Evolutionary conservation across 2,329 filamentous ascomycete species (phyloP), one percentile per base, ranked within the genome.

Genomic region (Aspergillus quadrilineatus): DNA sequence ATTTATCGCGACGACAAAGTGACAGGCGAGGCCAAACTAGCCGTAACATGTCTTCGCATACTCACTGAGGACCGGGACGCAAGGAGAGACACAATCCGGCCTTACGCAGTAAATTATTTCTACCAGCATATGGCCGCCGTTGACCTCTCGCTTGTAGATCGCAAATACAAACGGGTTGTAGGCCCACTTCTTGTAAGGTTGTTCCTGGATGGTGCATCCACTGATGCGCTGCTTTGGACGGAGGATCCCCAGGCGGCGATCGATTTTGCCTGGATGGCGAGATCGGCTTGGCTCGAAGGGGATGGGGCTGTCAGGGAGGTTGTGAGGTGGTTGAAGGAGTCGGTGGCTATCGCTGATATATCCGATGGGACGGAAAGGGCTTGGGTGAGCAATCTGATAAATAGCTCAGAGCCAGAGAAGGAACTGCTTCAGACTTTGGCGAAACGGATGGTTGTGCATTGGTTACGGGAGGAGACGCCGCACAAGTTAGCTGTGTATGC

Each of bases 1-100:
- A 69, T 69, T 9, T 59, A 57, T 22, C 53, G 41, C 5, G 66
- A 67, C 36, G 64, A 69, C 41, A 58, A 65, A 47, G 60, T 67
- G 29, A 63, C 56, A 17, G 60, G 59, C 1, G 52, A 66, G 36
- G 41, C 56, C 4, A 60, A 60, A 45, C 46, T 66, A 4, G 64
- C 64, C 4, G 17, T 54, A 5, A 59, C 52, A 6, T 65, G 61
- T 32, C 43, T 66, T 30, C 56, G 53, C 45, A 53, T 60, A 6
- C 32, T 66, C 12, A 62, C 64, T 1, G 56, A 59, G 37, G n/a
- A 51, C 6, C 50, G 43, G 8, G 56, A 60, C 50, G 49, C 43
- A 30, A 55, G 54, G 29, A 46, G 45, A 4, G 57, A 54, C 6
- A 50, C 53, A 4, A 44, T 61, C n/a, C 53, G 55, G 14, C 48